phyloP scores from a whole-genome alignment of 164 flowering plant genomes.

The Kingdonia uniflora region DNA sequence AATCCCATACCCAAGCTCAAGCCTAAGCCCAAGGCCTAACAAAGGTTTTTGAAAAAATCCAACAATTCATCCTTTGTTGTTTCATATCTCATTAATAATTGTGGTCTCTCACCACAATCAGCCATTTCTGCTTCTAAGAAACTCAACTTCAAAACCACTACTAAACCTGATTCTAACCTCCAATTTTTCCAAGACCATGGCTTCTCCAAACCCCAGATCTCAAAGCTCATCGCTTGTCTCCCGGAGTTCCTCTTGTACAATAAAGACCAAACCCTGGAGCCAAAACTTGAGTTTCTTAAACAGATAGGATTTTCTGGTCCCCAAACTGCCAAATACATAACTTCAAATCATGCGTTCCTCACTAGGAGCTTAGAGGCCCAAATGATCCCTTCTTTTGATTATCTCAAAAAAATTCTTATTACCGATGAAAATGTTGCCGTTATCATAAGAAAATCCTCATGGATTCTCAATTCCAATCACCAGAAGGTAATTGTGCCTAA shows the following conservation, averaged over 20 bases:
- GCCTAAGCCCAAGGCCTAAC: too few relatives aligned
- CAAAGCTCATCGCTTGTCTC: slow-evolving; percentile 9
- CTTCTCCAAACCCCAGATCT: slow-evolving; percentile 7
- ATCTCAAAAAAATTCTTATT: slow-evolving; percentile 11
- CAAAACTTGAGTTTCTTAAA: slow-evolving; percentile 26
- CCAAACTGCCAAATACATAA: slow-evolving; percentile 5
- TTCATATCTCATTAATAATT: too few relatives aligned
- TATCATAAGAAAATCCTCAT: not conserved
- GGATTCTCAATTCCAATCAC: too few relatives aligned
- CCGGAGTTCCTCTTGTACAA: slow-evolving; percentile 15
- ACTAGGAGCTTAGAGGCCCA: slow-evolving; percentile 13
- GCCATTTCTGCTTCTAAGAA: too few relatives aligned
- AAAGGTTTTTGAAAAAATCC: too few relatives aligned
- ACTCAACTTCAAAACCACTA: too few relatives aligned
- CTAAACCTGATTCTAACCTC: too few relatives aligned
- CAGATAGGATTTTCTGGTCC: slow-evolving; percentile 17
- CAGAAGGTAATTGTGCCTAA: too few relatives aligned
- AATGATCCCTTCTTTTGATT: slow-evolving; percentile 16
- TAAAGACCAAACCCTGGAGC: slow-evolving; percentile 20
- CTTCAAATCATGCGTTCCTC: slow-evolving; percentile 7
- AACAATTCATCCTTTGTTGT: too few relatives aligned
- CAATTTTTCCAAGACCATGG: too few relatives aligned
- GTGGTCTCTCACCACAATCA: too few relatives aligned
- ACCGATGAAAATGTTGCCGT: slow-evolving; percentile 10
- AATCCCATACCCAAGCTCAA: too few relatives aligned